Evolutionary conservation across 202 grass and related monocot species (phyloP), one percentile per base, ranked within the genome.

Genomic region (Setaria viridis): DNA sequence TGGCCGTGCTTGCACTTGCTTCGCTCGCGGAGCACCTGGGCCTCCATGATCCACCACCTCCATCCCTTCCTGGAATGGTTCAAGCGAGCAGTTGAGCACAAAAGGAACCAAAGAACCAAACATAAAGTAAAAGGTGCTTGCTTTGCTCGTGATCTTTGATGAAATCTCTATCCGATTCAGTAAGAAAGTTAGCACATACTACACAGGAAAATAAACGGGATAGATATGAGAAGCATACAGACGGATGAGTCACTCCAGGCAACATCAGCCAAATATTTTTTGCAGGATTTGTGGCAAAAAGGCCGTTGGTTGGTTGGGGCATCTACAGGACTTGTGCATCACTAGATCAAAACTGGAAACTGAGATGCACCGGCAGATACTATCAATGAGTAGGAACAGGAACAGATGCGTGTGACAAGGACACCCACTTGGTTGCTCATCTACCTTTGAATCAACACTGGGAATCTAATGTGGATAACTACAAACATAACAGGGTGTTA

Each of bases 1-100:
- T 97, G 29, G 76, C 65, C 75, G 88, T 84, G 75, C 76, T 91
- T 88, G 88, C 60, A 82, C 76, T 89, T 82, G 90, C 41, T 58
- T 91, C 92, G 45, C 79, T 91, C 39, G 90, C 82, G 56, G 86
- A 91, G 87, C 92, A 94, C 85, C 87, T 92, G 75, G 86, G 85
- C 85, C 86, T 88, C 89, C 77, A 81, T 87, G 89, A 86, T 81
- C 83, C 87, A 80, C 90, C 80, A 69, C 77, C 90, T 85, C 82
- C 51, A 19, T 62, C 76, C 68, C 82, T 80, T 68, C 82, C 82
- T 88, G 21, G 6, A 82, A 73, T 37, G 66, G 63, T 83, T 78
- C 88, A 88, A 33, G 87, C 69, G 53, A 70, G 37, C 75, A 85
- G 60, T 71, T 89, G 20, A 92, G 75, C 75, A 80, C 71, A 93